These are phyloP conservation scores for Gamsiella multidivaricata DNA, from an alignment of 192 early-diverging fungal genomes.

Conservation along the genomic window DNA sequence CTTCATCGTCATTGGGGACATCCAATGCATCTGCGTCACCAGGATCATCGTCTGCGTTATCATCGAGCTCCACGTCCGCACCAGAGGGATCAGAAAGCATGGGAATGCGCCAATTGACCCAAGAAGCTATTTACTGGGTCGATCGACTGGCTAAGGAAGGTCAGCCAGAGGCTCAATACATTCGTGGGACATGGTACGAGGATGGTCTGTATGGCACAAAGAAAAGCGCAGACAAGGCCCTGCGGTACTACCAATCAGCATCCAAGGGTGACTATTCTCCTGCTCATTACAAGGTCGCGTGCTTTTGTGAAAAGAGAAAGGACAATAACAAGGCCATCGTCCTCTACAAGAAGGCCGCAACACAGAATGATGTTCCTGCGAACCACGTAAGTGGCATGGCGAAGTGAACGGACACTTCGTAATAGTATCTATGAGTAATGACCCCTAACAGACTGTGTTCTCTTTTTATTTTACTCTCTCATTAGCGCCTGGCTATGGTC, in stretches of 20 bases:
- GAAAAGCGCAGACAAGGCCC: slow-evolving; percentile 73
- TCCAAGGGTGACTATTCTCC: slow-evolving; percentile 73
- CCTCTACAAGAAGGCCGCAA: slow-evolving; percentile 76
- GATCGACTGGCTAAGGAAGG: slow-evolving; percentile 74
- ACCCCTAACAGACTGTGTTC: too few species aligned
- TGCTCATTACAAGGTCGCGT: slow-evolving; percentile 75
- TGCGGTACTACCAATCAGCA: slow-evolving; percentile 70
- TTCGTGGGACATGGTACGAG: slow-evolving; percentile 80
- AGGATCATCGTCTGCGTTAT: neutral
- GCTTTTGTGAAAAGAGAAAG: slow-evolving; percentile 70
- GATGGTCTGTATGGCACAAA: slow-evolving; percentile 69
- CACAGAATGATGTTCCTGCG: slow-evolving; percentile 71
- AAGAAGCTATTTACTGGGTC: slow-evolving; percentile 81
- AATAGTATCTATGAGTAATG: neutral
- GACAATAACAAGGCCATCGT: slow-evolving; percentile 71
- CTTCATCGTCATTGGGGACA: slow-evolving; percentile 2
- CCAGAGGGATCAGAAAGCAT: slow-evolving; percentile 4
- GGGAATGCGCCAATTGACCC: slow-evolving; percentile 52
- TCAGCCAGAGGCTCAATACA: slow-evolving; percentile 78
- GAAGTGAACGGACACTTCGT: neutral
- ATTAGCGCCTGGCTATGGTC: slow-evolving; percentile 80
- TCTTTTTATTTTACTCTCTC: neutral
- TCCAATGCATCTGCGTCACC: neutral
- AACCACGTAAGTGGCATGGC: slow-evolving; percentile 64
- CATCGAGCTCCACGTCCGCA: slow-evolving; percentile 4